phyloP scores from a whole-genome alignment of 192 early-diverging fungal genomes.

The Podila epicladia region DNA sequence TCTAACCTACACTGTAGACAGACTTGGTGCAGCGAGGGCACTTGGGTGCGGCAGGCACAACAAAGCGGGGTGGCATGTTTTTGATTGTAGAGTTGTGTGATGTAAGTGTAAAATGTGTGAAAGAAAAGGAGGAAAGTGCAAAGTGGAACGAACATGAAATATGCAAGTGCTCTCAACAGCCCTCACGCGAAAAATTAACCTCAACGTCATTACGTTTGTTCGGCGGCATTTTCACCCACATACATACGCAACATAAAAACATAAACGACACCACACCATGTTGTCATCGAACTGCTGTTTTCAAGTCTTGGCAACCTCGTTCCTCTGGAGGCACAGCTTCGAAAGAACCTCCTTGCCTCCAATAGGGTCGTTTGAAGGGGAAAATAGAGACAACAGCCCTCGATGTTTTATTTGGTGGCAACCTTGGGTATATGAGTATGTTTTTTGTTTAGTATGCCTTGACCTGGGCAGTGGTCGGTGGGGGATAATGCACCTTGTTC shows the following conservation, averaged over 20 bases:
- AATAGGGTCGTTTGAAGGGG: background rate
- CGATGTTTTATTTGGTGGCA: background rate
- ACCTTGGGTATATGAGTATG: background rate
- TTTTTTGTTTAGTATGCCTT: background rate
- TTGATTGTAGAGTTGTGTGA: background rate
- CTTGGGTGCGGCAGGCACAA: slow-evolving; percentile 47
- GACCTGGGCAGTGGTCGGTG: background rate
- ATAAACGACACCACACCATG: no score
- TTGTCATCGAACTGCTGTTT: background rate
- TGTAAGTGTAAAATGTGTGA: background rate
- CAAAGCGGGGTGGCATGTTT: slow-evolving; percentile 58
- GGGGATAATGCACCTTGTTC: background rate
- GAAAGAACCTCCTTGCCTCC: no score
- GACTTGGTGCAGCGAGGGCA: slow-evolving; percentile 62
- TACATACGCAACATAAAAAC: no score
- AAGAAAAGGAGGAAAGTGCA: background rate
- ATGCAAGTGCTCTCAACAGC: background rate
- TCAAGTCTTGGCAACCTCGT: background rate
- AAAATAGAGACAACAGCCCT: background rate
- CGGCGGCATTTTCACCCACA: background rate
- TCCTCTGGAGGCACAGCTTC: background rate
- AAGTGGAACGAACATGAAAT: background rate
- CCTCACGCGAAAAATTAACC: background rate
- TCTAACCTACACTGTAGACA: slow-evolving; percentile 60
- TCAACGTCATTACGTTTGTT: background rate